phyloP scores from a whole-genome alignment of 129 eudicot genomes.

The Tagetes patula region DNA sequence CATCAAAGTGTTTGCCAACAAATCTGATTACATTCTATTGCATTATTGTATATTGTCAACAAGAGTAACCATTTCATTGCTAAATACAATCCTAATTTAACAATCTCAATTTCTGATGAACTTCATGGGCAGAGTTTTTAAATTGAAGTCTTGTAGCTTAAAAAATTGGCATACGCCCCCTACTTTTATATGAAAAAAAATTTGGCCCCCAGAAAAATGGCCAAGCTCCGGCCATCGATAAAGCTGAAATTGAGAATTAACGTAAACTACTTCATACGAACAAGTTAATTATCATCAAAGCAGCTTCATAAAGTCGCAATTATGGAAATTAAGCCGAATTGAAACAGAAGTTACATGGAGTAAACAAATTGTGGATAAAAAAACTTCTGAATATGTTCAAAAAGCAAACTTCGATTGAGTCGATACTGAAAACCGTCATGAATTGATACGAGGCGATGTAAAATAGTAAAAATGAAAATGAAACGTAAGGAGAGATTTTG shows the following conservation, averaged over 20 bases:
- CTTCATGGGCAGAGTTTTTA: too few relatives aligned
- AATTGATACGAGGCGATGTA: not conserved
- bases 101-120: not conserved
- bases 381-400: not conserved
- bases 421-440: slow-evolving; percentile 8
- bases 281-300: not conserved
- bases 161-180: too few relatives aligned
- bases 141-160: too few relatives aligned
- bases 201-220: too few relatives aligned
- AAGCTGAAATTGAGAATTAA: not conserved
- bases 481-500: slow-evolving; percentile 11
- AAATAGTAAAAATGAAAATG: not conserved
- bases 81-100: not conserved
- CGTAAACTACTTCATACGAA: not conserved
- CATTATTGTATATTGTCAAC: slow-evolving; percentile 11
- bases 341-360: not conserved
- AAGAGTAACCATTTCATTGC: not conserved
- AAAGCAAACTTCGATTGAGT: not conserved
- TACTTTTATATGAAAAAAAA: too few relatives aligned
- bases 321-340: not conserved
- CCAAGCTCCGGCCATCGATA: not conserved
- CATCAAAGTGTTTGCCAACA: slow-evolving; percentile 2
- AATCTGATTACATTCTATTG: not conserved
- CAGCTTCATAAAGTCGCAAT: not conserved
- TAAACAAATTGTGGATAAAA: not conserved